Conservation (phyloP, 805 yeast species). For the Lipomyces orientalis region DNA sequence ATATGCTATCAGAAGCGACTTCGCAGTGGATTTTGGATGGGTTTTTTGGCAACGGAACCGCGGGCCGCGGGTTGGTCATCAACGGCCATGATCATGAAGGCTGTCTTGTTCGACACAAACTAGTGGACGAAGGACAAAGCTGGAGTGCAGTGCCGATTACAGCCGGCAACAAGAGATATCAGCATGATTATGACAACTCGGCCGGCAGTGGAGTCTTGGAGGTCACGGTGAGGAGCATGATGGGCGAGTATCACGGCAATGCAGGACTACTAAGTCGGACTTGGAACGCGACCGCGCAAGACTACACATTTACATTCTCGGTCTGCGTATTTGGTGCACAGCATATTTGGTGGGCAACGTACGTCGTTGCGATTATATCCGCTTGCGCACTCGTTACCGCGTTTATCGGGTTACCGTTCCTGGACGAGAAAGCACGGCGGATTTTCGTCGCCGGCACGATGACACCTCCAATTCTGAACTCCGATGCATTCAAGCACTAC, state of each 20-base stretch:
- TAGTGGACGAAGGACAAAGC: background rate
- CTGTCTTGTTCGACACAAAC: conserved; percentile 56
- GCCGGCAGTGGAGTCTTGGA: conserved; percentile 22
- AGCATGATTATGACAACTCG: conserved; percentile 7
- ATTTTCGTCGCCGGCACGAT: background rate
- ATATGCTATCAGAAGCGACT: conserved; percentile 73
- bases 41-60: conserved; percentile 64
- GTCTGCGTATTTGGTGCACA: conserved; percentile 85
- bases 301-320: conserved; percentile 59
- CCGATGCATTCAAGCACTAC: background rate
- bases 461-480: background rate
- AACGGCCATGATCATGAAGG: conserved; percentile 99
- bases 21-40: conserved; percentile 71
- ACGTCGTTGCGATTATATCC: conserved; percentile 5
- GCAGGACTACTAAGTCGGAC: conserved; percentile 84
- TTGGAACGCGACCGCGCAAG: conserved; percentile 50
- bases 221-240: conserved; percentile 85
- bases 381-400: background rate
- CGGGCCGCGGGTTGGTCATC: conserved; percentile 71
- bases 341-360: conserved; percentile 88
- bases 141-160: conserved; percentile 19
- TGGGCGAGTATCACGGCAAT: conserved; percentile 95
- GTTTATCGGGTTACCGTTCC: background rate
- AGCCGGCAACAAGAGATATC: conserved; percentile 13
- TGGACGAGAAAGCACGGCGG: background rate